Evolutionary conservation across 2,329 filamentous ascomycete genomes (phyloP).

Genomic region (Huntiella savannae): DNA sequence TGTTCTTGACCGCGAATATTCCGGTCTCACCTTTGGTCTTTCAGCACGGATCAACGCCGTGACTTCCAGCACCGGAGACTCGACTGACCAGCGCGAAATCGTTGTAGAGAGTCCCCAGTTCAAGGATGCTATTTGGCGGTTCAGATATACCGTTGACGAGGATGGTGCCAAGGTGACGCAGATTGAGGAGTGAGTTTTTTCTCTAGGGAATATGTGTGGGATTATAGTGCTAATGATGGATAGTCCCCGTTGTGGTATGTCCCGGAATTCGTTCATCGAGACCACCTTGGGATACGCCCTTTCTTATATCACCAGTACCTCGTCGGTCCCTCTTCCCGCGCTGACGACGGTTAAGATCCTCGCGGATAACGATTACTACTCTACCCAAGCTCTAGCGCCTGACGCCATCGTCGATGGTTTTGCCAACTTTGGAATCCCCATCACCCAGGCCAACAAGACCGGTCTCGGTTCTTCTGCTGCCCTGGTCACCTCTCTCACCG

Average conservation of each 20-base stretch:
- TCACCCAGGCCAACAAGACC: slow-evolving; percentile 77
- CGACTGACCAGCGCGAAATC: slow-evolving; percentile 48
- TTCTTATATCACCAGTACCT: slow-evolving; percentile 46
- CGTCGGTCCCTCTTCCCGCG: slow-evolving; percentile 20
- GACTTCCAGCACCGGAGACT: slow-evolving; percentile 31
- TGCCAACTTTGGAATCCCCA: slow-evolving; percentile 54
- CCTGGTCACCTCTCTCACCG: slow-evolving; percentile 72
- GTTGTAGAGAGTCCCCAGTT: slow-evolving; percentile 88
- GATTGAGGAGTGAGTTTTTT: slow-evolving; percentile 48
- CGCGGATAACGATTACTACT: slow-evolving; percentile 95
- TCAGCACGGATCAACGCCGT: slow-evolving; percentile 49
- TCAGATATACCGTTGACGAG: slow-evolving; percentile 52
- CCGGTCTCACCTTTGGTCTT: slow-evolving; percentile 51
- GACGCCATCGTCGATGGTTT: slow-evolving; percentile 34
- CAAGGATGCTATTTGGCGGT: slow-evolving; percentile 68
- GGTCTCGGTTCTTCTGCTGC: slow-evolving; percentile 89
- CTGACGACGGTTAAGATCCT: slow-evolving; percentile 60
- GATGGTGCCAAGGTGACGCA: slow-evolving; percentile 67
- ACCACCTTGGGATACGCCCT: slow-evolving; percentile 75
- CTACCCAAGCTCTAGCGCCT: slow-evolving; percentile 25
- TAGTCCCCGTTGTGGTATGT: slow-evolving; percentile 13
- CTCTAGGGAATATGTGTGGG: neutral
- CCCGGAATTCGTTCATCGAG: slow-evolving; percentile 69
- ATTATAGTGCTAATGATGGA: neutral
- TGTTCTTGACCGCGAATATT: slow-evolving; percentile 74